These are phyloP conservation scores for Aleurites moluccanus DNA, from an alignment of 441 rosid genomes.

Conservation along the genomic window DNA sequence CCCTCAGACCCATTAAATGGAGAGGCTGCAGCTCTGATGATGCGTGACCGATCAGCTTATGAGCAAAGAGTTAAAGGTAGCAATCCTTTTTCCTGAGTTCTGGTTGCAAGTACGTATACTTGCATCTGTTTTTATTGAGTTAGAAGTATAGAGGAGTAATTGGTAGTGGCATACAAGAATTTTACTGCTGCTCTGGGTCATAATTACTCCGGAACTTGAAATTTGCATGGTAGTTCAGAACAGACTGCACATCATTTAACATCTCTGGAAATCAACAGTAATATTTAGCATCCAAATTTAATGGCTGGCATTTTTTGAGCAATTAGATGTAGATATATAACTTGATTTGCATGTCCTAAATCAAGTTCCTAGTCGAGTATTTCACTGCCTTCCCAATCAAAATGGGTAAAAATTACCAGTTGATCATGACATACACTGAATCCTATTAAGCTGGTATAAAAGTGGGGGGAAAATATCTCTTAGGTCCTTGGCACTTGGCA, in stretches of 20 bases:
- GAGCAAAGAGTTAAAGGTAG: constrained; percentile 87
- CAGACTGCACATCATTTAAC: too few species aligned
- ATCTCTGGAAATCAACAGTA: background rate
- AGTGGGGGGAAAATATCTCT: too few species aligned
- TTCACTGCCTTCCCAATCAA: background rate
- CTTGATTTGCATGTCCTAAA: too few species aligned
- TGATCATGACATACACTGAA: too few species aligned
- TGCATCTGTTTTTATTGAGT: background rate
- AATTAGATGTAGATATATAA: too few species aligned
- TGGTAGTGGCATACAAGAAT: background rate
- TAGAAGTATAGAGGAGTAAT: background rate
- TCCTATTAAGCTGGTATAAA: too few species aligned
- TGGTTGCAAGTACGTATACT: background rate
- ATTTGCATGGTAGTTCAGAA: too few species aligned
- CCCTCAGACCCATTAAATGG: constrained; percentile 94
- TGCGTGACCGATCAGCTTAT: constrained; percentile 82
- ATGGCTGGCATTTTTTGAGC: too few species aligned
- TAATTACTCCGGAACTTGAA: background rate
- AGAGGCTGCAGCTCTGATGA: constrained; percentile 93
- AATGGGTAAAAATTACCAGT: background rate
- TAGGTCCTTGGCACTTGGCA: too few species aligned
- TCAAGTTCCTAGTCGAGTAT: background rate
- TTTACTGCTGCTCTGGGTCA: background rate
- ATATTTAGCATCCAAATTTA: too few species aligned
- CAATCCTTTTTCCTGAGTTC: background rate